A percentile compares a stretch with the other conserved stretches of the same genome.
phyloP scores from a whole-genome alignment of 495 filamentous ascomycete genomes.

The Neurospora sp. region DNA sequence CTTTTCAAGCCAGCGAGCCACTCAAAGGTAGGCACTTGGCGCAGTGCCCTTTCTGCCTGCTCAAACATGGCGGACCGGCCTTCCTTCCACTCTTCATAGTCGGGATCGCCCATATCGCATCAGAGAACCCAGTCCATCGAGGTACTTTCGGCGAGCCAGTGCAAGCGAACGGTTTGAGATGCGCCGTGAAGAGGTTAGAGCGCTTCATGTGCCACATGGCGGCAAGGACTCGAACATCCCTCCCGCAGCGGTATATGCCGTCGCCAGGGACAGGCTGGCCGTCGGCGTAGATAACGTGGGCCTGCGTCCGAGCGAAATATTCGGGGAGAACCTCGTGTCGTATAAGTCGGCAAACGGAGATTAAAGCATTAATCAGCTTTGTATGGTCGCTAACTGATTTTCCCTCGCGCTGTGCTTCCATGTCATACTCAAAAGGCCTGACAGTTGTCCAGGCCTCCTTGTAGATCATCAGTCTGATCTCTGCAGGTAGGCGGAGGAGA shows the following conservation, averaged over 20 bases:
- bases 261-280: no score
- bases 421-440: neutral
- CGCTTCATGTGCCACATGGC: neutral
- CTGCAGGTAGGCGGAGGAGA: neutral
- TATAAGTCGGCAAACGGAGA: neutral
- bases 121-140: neutral
- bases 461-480: neutral
- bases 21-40: neutral
- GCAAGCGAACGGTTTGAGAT: neutral
- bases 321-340: neutral
- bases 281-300: neutral
- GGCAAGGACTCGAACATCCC: neutral
- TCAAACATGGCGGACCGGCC: no score
- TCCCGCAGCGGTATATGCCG: neutral
- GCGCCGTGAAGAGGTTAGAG: neutral
- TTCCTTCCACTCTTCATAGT: no score
- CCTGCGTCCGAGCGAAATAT: neutral
- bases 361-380: neutral
- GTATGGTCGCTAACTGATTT: neutral
- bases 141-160: neutral
- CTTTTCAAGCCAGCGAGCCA: neutral
- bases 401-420: neutral
- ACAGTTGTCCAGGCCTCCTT: neutral
- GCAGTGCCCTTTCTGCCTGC: neutral
- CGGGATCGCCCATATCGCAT: neutral